These are phyloP conservation scores for Graphilbum ipis-grandicollis DNA, from an alignment of 2,329 filamentous ascomycete genomes.

Conservation along the genomic window DNA sequence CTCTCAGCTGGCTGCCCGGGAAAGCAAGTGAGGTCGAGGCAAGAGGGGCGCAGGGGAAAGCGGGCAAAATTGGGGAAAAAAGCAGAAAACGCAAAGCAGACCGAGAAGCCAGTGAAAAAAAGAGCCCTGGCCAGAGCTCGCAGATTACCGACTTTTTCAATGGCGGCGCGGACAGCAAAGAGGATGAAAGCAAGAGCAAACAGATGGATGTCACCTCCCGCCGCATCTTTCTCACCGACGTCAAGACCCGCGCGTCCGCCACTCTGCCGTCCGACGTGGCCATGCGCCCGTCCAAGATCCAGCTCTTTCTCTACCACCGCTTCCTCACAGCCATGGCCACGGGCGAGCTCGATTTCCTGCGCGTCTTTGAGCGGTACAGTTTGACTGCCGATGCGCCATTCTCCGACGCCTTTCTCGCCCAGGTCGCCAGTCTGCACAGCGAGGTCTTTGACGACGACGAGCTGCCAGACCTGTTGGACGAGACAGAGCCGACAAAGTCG, in stretches of 20 bases:
- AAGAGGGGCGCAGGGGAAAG: slow-evolving; percentile 22
- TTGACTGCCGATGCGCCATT: slow-evolving; percentile 50
- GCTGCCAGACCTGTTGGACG: too few species aligned
- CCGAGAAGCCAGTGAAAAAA: too few species aligned
- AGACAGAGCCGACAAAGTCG: too few species aligned
- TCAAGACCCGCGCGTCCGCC: slow-evolving; percentile 64
- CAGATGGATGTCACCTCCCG: too few species aligned
- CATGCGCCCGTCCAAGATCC: slow-evolving; percentile 62
- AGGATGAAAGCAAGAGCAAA: too few species aligned
- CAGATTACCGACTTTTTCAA: too few species aligned
- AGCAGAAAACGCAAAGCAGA: slow-evolving; percentile 12
- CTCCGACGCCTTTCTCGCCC: slow-evolving; percentile 61
- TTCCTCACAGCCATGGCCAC: slow-evolving; percentile 63
- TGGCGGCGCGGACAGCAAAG: too few species aligned
- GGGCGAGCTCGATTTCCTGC: slow-evolving; percentile 49
- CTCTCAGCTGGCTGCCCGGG: slow-evolving; percentile 62
- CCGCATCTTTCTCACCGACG: slow-evolving; percentile 62
- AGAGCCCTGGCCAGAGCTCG: too few species aligned
- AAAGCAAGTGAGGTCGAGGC: too few species aligned
- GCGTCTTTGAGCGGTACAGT: slow-evolving; percentile 54
- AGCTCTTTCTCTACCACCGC: slow-evolving; percentile 78
- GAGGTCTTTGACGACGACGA: slow-evolving; percentile 28
- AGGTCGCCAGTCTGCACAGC: slow-evolving; percentile 53
- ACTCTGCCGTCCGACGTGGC: slow-evolving; percentile 47
- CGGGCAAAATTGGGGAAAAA: slow-evolving; percentile 5